Evolutionary conservation across 257 asterid genomes (phyloP).

Genomic region (Nicotiana attenuata): DNA sequence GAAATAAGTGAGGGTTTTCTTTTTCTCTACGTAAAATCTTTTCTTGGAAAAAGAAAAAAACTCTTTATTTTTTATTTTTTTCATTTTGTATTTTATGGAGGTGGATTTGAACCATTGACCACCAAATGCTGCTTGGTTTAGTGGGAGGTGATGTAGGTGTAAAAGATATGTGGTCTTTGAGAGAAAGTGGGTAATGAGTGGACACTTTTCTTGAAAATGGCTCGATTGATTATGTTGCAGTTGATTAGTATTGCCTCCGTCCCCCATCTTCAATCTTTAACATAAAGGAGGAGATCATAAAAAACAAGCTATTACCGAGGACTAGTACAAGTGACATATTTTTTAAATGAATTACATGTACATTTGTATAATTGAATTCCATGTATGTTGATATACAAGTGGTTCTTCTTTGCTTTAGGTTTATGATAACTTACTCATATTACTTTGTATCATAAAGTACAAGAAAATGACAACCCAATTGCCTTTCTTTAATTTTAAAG

Average conservation of each 20-base stretch:
- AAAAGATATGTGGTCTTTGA: slow-evolving; percentile 19
- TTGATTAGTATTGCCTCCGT: background rate
- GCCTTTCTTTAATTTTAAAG: background rate
- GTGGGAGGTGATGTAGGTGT: slow-evolving; percentile 55
- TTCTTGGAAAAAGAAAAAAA: background rate
- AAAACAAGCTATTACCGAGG: background rate
- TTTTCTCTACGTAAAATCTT: background rate
- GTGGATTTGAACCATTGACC: slow-evolving; percentile 45
- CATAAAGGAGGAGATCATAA: background rate
- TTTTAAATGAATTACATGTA: background rate
- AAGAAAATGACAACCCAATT: slow-evolving; percentile 5
- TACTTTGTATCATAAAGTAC: background rate
- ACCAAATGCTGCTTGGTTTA: slow-evolving; percentile 34
- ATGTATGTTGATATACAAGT: background rate
- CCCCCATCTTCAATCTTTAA: background rate
- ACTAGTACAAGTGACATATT: background rate
- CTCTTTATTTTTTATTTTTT: slow-evolving; percentile 1
- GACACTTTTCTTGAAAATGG: slow-evolving; percentile 44
- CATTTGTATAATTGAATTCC: background rate
- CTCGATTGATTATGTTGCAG: slow-evolving; percentile 16
- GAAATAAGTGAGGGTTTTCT: background rate
- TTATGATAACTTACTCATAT: background rate
- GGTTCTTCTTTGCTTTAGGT: slow-evolving; percentile 5
- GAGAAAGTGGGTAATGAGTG: slow-evolving; percentile 57
- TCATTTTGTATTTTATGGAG: slow-evolving; percentile 22